These are phyloP conservation scores for Ganoderma resinaceum DNA, from an alignment of 1,284 basidiomycete species.

Conservation along the genomic window DNA sequence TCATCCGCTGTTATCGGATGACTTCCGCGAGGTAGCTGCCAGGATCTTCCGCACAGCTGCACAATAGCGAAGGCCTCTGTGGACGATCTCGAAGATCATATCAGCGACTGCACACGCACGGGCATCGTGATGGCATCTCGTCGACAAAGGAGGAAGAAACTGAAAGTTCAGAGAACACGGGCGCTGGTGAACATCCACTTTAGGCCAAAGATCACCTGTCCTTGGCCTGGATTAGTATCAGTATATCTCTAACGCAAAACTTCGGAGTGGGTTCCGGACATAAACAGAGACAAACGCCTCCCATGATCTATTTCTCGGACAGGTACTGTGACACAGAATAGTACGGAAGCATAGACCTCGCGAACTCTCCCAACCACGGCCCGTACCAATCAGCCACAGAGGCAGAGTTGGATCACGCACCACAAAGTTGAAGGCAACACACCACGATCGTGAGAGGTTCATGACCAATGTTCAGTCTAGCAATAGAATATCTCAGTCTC, in stretches of 20 bases:
- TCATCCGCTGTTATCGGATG: slow-evolving; percentile 26
- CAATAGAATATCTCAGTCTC: background rate
- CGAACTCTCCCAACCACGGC: background rate
- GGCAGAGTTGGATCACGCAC: background rate
- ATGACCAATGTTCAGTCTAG: background rate
- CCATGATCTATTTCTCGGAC: background rate
- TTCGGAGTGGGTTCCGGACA: background rate
- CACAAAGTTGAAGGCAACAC: background rate
- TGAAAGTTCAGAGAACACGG: background rate
- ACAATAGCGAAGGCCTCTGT: background rate
- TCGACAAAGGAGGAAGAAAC: background rate
- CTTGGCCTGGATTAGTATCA: background rate
- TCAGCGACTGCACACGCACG: background rate
- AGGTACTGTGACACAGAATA: background rate
- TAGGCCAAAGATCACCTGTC: background rate
- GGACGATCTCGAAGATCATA: slow-evolving; percentile 7
- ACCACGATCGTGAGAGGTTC: background rate
- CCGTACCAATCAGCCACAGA: background rate
- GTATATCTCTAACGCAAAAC: background rate
- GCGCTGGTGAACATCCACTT: background rate
- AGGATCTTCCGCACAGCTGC: slow-evolving; percentile 6
- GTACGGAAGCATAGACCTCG: background rate
- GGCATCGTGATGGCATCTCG: background rate
- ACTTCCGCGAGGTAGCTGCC: slow-evolving; percentile 16
- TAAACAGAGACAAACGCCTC: background rate